These are phyloP conservation scores for Annona cherimola DNA, from an alignment of 164 flowering plant species.

Conservation along the genomic window DNA sequence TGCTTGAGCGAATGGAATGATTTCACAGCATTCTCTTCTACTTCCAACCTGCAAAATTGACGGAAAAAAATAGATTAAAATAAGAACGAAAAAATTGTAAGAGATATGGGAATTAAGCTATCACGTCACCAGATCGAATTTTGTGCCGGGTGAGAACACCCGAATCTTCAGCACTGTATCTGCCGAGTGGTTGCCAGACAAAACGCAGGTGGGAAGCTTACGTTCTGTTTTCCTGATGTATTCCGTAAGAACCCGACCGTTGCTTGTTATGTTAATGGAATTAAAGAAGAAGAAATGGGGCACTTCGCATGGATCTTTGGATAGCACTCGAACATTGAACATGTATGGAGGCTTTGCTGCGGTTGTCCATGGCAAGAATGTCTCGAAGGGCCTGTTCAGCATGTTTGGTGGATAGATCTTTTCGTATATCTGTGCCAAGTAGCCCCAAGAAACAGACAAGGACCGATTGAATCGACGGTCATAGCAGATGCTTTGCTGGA, in stretches of 20 bases:
- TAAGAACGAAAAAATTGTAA: background rate
- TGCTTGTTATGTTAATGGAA: slow-evolving; percentile 15
- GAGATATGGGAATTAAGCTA: background rate
- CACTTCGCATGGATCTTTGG: slow-evolving; percentile 43
- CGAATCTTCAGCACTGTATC: slow-evolving; percentile 29
- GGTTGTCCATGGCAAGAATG: slow-evolving; percentile 47
- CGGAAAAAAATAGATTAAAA: background rate
- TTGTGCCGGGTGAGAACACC: slow-evolving; percentile 32
- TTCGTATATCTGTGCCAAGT: slow-evolving; percentile 55
- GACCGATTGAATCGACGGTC: slow-evolving; percentile 55
- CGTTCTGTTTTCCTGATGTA: slow-evolving; percentile 29
- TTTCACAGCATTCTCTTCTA: slow-evolving; percentile 57
- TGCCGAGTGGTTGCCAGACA: slow-evolving; percentile 44
- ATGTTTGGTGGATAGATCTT: slow-evolving; percentile 33
- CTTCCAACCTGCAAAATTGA: slow-evolving; percentile 37
- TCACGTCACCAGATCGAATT: slow-evolving; percentile 13
- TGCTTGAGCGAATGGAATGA: slow-evolving; percentile 2
- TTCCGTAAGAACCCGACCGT: slow-evolving; percentile 19
- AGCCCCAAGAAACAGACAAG: slow-evolving; percentile 74
- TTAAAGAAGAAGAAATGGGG: slow-evolving; percentile 59
- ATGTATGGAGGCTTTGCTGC: slow-evolving; percentile 24
- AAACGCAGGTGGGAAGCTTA: slow-evolving; percentile 28
- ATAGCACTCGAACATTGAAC: slow-evolving; percentile 41
- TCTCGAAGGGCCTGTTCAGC: slow-evolving; percentile 45
- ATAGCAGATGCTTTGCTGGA: slow-evolving; percentile 69